Conservation (phyloP, 2,329 filamentous ascomycete species). For the Cadophora sp. region DNA sequence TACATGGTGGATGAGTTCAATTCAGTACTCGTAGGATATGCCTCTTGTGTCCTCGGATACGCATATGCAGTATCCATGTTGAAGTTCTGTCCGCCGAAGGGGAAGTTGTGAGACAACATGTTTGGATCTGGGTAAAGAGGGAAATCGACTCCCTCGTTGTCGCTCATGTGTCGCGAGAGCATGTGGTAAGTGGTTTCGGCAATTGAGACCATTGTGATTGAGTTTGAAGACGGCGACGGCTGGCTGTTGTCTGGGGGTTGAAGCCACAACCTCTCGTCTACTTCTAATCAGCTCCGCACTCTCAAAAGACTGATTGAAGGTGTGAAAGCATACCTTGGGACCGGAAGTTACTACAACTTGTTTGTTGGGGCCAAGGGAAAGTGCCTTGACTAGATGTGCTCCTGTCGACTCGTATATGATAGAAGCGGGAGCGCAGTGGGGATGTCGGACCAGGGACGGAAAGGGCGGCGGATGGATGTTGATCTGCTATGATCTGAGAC, state of each 20-base stretch:
- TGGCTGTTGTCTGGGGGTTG: conserved; percentile 32
- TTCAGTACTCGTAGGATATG: conserved; percentile 50
- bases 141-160: conserved; percentile 46
- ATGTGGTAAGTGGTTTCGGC: conserved; percentile 89
- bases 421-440: background rate
- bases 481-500: conserved; percentile 15
- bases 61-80: conserved; percentile 51
- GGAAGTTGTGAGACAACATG: conserved; percentile 53
- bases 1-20: conserved; percentile 57
- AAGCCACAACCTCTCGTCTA: conserved; percentile 40
- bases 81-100: conserved; percentile 52
- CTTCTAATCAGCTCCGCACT: conserved; percentile 26
- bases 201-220: conserved; percentile 75
- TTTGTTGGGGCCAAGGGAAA: conserved; percentile 7
- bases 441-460: conserved; percentile 9
- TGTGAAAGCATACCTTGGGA: conserved; percentile 30
- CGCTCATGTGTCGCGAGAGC: conserved; percentile 68
- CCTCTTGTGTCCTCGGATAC: conserved; percentile 40
- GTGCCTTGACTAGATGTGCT: conserved; percentile 6
- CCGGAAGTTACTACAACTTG: conserved; percentile 28
- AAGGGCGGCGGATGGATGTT: conserved; percentile 4
- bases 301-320: background rate
- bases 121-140: conserved; percentile 54
- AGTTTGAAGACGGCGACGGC: conserved; percentile 58
- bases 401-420: background rate